Conservation (phyloP, 257 asterid species). For the Leptodermis oblonga region DNA sequence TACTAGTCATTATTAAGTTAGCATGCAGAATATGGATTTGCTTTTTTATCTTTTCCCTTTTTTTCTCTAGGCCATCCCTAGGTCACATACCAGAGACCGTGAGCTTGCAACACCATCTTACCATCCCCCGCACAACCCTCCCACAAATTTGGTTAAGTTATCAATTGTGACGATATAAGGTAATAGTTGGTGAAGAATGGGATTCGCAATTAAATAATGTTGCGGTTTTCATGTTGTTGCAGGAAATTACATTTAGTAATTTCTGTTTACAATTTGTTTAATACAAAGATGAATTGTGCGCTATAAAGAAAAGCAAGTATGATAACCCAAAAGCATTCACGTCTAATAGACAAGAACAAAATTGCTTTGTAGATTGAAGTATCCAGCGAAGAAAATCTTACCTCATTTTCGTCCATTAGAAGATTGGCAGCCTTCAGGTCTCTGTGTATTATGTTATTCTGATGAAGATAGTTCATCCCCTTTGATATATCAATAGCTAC, state of each 20-base stretch:
- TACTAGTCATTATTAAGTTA: background rate
- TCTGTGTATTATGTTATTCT: constrained; percentile 93
- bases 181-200: background rate
- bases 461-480: constrained; percentile 98
- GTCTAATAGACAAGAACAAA: background rate
- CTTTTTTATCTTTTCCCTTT: too few relatives aligned
- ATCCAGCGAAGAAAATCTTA: constrained; percentile 28
- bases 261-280: background rate
- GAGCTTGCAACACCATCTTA: too few relatives aligned
- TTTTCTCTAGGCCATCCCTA: too few relatives aligned
- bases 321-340: background rate
- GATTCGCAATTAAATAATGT: background rate
- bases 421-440: constrained; percentile 98
- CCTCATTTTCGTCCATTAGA: constrained; percentile 94
- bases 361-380: background rate
- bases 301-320: background rate
- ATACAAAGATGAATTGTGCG: background rate
- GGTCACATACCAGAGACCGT: background rate
- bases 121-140: too few relatives aligned
- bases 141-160: background rate
- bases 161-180: background rate
- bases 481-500: constrained; percentile 92
- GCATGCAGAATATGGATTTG: background rate
- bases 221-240: background rate
- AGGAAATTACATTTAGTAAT: background rate